Evolutionary conservation across 2,329 filamentous ascomycete genomes (phyloP), one percentile per base, ranked within the genome.

Genomic region (Diplocarpon rosae): DNA sequence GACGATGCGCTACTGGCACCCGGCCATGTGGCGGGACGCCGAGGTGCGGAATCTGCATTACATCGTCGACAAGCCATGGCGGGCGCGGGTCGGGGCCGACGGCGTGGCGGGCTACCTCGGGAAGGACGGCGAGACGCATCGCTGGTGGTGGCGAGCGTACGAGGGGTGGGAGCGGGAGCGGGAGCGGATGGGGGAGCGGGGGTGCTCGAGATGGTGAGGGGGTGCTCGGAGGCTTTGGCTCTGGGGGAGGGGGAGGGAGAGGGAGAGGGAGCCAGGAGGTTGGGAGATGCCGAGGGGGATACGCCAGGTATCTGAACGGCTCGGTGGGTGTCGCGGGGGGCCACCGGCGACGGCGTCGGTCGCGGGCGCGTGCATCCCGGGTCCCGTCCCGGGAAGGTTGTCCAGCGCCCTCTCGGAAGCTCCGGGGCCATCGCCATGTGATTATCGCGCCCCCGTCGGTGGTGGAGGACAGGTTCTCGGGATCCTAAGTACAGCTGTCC

Each of bases 11-110:
- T 66, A 67, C 60, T 73, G 76, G 42, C 76, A 79, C 56, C 58
- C 62, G 16, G 56, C 61, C 34, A 71, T 78, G 47, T 79, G 75
- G 75, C 58, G 64, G 5, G 74, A 78, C 48, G 69, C 68, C 16
- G 56, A 63, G 31, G 71, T 78, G 44, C 73, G 72, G 62, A 75
- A 75, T 49, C 57, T 78, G 12, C 75, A 79, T 55, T 78, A 73
- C 45, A 78, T 79, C 40, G 59, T 79, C n/a, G 69, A 66, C 29
- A 78, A 79, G 63, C 75, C 75, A 1, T 79, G 75, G 75, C 65
- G 70, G 15, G 66, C 72, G 56, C 46, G 68, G 13, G 60, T 68
- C 1, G 39, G 41, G 4, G 20, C 2, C 10, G 52, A 63, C n/a
- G 70, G 70, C 2, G 34, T 58, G 12, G 52, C 47, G 12, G 48